Conservation (phyloP, 1,139 yeast species). For the Pichia sp. region DNA sequence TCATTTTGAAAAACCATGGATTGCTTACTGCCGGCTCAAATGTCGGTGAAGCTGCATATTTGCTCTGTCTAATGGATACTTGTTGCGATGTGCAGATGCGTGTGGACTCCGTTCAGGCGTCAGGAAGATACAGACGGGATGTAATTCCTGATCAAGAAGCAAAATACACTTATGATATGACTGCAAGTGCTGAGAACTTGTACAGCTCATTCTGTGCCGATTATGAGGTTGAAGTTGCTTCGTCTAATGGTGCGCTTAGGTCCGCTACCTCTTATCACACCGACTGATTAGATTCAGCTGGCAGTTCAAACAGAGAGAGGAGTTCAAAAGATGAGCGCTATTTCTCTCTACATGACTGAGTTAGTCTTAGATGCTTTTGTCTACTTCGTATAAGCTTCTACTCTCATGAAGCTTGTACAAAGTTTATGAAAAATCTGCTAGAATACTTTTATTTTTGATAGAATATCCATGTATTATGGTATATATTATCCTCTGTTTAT, state of each 20-base stretch:
- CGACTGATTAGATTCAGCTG: too few relatives aligned
- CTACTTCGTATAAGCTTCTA: background rate
- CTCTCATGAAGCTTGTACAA: background rate
- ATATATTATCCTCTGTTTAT: background rate
- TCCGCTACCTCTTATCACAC: too few relatives aligned
- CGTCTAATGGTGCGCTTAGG: too few relatives aligned
- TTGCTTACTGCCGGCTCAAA: constrained; percentile 70
- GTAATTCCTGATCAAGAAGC: constrained; percentile 62
- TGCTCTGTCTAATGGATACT: constrained; percentile 58
- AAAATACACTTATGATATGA: constrained; percentile 43
- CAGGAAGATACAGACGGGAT: constrained; percentile 33
- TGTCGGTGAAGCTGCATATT: constrained; percentile 66
- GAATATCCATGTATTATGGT: background rate
- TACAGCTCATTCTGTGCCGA: too few relatives aligned
- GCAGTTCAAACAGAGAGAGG: too few relatives aligned
- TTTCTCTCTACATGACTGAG: too few relatives aligned
- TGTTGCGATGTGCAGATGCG: constrained; percentile 67
- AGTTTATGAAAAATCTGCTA: background rate
- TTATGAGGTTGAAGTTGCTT: too few relatives aligned
- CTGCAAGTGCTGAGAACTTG: too few relatives aligned
- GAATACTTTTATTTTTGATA: background rate
- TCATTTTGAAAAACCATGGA: constrained; percentile 78
- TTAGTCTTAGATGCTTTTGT: too few relatives aligned
- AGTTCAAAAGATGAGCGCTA: too few relatives aligned
- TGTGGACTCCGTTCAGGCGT: constrained; percentile 49